phyloP scores from a whole-genome alignment of 2,329 filamentous ascomycete genomes.

The Lasiodiplodia sp. region DNA sequence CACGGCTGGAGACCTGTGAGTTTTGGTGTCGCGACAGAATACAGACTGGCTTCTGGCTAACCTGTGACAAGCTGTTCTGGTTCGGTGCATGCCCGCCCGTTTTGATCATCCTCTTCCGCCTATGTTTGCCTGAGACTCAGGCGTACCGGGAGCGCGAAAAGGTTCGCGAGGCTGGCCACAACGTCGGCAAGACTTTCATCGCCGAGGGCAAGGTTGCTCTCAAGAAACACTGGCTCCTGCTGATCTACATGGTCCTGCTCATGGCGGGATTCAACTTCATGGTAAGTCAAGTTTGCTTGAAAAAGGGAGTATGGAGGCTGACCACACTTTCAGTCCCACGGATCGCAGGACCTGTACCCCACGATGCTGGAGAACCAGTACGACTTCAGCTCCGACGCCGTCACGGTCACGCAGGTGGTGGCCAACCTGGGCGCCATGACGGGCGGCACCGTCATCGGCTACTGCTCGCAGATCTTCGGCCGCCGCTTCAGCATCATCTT shows the following conservation, averaged over 20 bases:
- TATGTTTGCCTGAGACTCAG: slow-evolving; percentile 80
- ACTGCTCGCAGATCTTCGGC: slow-evolving; percentile 55
- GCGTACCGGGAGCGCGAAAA: slow-evolving; percentile 72
- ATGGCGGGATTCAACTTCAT: slow-evolving; percentile 96
- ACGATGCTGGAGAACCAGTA: slow-evolving; percentile 67
- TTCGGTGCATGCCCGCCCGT: slow-evolving; percentile 83
- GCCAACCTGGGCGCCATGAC: slow-evolving; percentile 59
- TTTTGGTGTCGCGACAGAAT: background rate
- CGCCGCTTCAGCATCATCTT: slow-evolving; percentile 57
- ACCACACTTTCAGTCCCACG: slow-evolving; percentile 63
- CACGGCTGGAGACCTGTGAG: slow-evolving; percentile 76
- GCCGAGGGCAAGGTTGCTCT: slow-evolving; percentile 80
- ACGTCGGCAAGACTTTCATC: slow-evolving; percentile 72
- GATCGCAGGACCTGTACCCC: slow-evolving; percentile 71
- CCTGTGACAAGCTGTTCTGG: slow-evolving; percentile 71
- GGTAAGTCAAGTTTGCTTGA: slow-evolving; percentile 41
- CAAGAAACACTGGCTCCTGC: slow-evolving; percentile 78
- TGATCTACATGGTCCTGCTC: slow-evolving; percentile 82
- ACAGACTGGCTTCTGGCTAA: background rate
- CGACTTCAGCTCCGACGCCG: slow-evolving; percentile 57
- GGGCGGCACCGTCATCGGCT: slow-evolving; percentile 56
- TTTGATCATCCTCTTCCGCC: slow-evolving; percentile 79
- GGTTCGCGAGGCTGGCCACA: slow-evolving; percentile 65
- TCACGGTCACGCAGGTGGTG: slow-evolving; percentile 59
- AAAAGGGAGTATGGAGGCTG: background rate